phyloP scores from a whole-genome alignment of 83 land plant species.

The Picea engelmannii region DNA sequence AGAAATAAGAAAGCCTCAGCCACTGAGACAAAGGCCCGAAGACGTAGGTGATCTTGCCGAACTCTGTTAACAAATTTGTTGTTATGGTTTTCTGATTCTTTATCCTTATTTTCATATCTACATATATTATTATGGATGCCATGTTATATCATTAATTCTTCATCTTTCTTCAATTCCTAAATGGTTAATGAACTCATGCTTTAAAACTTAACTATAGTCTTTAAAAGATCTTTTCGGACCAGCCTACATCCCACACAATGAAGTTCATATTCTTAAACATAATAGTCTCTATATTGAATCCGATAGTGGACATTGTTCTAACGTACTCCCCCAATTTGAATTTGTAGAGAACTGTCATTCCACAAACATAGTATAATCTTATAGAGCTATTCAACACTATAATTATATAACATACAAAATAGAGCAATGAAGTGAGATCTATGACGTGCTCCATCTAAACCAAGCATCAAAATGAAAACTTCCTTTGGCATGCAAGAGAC shows the following conservation, averaged over 20 bases:
- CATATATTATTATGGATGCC: too few species aligned
- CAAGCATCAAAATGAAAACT: constrained; percentile 22
- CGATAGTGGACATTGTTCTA: constrained; percentile 37
- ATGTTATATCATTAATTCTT: too few species aligned
- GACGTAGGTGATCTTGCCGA: too few species aligned
- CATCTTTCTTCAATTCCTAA: too few species aligned
- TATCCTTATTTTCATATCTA: too few species aligned
- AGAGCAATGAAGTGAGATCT: not conserved
- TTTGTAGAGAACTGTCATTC: constrained; percentile 29
- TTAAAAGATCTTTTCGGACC: too few species aligned
- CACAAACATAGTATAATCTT: not conserved
- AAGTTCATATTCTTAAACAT: constrained; percentile 27
- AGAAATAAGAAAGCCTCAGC: too few species aligned
- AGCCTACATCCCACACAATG: constrained; percentile 49
- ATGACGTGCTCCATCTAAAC: constrained; percentile 29
- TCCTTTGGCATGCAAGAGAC: constrained; percentile 18
- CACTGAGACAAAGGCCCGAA: too few species aligned
- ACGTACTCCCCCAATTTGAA: constrained; percentile 31
- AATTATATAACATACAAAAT: not conserved
- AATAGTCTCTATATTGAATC: constrained; percentile 32
- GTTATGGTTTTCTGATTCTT: too few species aligned
- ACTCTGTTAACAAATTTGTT: too few species aligned
- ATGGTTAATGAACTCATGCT: too few species aligned
- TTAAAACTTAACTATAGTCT: too few species aligned
- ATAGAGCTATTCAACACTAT: not conserved